These are phyloP conservation scores for Beauveria australis DNA, from an alignment of 2,329 filamentous ascomycete species.

Conservation along the genomic window DNA sequence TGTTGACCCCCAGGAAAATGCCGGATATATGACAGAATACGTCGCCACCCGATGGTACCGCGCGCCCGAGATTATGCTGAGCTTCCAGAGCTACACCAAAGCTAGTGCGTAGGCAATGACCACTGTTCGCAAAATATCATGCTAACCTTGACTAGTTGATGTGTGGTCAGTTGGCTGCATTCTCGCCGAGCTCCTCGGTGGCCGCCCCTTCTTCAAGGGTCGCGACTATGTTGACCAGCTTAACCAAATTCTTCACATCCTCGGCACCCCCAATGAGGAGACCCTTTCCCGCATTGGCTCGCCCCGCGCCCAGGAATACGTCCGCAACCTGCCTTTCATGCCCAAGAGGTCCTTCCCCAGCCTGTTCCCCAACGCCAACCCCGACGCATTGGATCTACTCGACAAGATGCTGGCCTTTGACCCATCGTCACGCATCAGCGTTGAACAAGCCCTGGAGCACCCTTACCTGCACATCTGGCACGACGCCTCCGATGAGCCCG, in stretches of 20 bases:
- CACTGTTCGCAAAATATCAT: not conserved
- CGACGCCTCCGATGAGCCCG: constrained; percentile 90
- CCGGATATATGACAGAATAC: constrained; percentile 99
- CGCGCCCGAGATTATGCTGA: constrained; percentile 98
- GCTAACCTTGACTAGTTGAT: constrained; percentile 58
- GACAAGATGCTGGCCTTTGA: constrained; percentile 98
- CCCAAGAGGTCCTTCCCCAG: constrained; percentile 82
- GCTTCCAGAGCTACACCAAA: constrained; percentile 99
- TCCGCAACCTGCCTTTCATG: constrained; percentile 92
- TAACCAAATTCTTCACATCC: constrained; percentile 97
- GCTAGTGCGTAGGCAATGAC: constrained; percentile 64
- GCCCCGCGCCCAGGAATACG: constrained; percentile 93
- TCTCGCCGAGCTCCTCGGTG: constrained; percentile 87
- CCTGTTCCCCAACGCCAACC: constrained; percentile 91
- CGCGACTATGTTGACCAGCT: constrained; percentile 98
- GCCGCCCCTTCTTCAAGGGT: constrained; percentile 97
- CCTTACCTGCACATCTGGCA: constrained; percentile 98
- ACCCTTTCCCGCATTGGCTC: constrained; percentile 91
- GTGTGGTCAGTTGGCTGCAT: constrained; percentile 99
- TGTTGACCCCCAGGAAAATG: constrained; percentile 94
- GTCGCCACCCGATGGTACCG: constrained; percentile 93
- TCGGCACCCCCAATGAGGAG: constrained; percentile 93
- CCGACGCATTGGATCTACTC: constrained; percentile 87
- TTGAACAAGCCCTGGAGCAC: constrained; percentile 93
- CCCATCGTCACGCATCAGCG: constrained; percentile 83